A percentile compares a stretch with the other conserved stretches of the same genome.
These are phyloP conservation scores for Ogataea nonfermentans DNA, from an alignment of 805 yeast genomes.

Conservation along the genomic window DNA sequence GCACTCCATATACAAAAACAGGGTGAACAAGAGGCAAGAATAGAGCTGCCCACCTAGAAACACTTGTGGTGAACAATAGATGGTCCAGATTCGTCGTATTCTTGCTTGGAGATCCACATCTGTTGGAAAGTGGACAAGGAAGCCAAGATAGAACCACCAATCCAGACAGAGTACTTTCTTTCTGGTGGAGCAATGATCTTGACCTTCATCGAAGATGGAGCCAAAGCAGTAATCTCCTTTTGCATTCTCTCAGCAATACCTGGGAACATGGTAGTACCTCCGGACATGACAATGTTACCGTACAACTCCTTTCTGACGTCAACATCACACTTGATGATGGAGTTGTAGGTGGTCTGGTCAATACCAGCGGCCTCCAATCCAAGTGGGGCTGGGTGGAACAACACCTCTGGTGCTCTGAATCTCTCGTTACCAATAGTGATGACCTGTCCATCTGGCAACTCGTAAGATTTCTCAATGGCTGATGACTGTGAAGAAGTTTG, in stretches of 20 bases:
- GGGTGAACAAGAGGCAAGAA: constrained; percentile 5
- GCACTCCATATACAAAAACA: constrained; percentile 14
- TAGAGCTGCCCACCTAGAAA: constrained; percentile 51
- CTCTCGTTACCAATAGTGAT: constrained; percentile 99
- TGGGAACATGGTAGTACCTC: constrained; percentile 99
- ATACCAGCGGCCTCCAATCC: constrained; percentile 96
- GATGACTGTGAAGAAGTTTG: constrained; percentile 99
- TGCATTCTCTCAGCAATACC: constrained; percentile 99
- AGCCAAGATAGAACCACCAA: constrained; percentile 99
- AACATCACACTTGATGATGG: constrained; percentile 97
- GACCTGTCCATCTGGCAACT: constrained; percentile 99
- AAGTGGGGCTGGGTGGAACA: constrained; percentile 95
- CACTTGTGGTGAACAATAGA: constrained; percentile 97
- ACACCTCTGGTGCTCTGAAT: constrained; percentile 99
- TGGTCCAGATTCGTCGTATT: constrained; percentile 99
- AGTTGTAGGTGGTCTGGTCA: constrained; percentile 94
- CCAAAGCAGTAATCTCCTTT: constrained; percentile 99
- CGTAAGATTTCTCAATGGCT: constrained; percentile 97
- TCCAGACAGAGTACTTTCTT: constrained; percentile 99
- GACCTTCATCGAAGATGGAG: constrained; percentile 99
- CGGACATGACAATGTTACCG: constrained; percentile 99
- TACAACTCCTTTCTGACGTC: constrained; percentile 98
- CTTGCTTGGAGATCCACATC: constrained; percentile 99
- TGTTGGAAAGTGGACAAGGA: constrained; percentile 99
- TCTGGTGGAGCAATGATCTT: constrained; percentile 99